phyloP scores from a whole-genome alignment of 805 yeast genomes.

The Wickerhamiella hasegawae region DNA sequence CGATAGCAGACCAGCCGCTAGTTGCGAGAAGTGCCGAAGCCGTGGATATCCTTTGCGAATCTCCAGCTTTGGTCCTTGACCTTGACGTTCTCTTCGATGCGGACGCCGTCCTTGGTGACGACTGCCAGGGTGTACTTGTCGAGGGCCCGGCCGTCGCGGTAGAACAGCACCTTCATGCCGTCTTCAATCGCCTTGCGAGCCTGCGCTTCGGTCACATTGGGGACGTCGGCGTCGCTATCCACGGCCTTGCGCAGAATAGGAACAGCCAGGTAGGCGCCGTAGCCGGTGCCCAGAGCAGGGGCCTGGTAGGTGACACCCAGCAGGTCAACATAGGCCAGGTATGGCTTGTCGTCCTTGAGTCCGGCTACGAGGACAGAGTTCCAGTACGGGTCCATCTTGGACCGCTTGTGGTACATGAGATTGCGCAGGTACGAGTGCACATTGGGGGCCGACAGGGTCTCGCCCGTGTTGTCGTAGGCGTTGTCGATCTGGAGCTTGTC shows the following conservation, averaged over 20 bases:
- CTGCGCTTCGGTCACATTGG: slow-evolving; percentile 48
- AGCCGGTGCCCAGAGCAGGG: slow-evolving; percentile 87
- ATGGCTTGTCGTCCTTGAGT: slow-evolving; percentile 55
- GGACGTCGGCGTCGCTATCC: slow-evolving; percentile 62
- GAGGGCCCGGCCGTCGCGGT: slow-evolving; percentile 89
- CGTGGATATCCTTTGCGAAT: slow-evolving; percentile 75
- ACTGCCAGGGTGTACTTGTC: slow-evolving; percentile 75
- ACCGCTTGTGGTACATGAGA: slow-evolving; percentile 73
- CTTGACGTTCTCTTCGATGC: slow-evolving; percentile 22
- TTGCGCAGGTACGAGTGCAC: slow-evolving; percentile 76
- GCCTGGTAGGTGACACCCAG: slow-evolving; percentile 83
- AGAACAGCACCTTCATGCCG: slow-evolving; percentile 85
- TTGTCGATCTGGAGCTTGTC: slow-evolving; percentile 70
- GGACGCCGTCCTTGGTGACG: slow-evolving; percentile 46
- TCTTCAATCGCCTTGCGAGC: slow-evolving; percentile 68
- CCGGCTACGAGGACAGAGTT: slow-evolving; percentile 89
- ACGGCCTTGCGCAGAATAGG: slow-evolving; percentile 79
- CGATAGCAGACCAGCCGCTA: neutral
- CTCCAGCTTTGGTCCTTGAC: slow-evolving; percentile 21
- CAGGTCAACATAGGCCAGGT: slow-evolving; percentile 73
- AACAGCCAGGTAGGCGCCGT: slow-evolving; percentile 86
- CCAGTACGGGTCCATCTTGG: slow-evolving; percentile 94
- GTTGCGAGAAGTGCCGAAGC: slow-evolving; percentile 47
- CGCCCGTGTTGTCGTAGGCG: slow-evolving; percentile 56
- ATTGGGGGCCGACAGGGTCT: slow-evolving; percentile 64